Conservation (phyloP, 257 asterid species). For the Gynochthodes officinalis region DNA sequence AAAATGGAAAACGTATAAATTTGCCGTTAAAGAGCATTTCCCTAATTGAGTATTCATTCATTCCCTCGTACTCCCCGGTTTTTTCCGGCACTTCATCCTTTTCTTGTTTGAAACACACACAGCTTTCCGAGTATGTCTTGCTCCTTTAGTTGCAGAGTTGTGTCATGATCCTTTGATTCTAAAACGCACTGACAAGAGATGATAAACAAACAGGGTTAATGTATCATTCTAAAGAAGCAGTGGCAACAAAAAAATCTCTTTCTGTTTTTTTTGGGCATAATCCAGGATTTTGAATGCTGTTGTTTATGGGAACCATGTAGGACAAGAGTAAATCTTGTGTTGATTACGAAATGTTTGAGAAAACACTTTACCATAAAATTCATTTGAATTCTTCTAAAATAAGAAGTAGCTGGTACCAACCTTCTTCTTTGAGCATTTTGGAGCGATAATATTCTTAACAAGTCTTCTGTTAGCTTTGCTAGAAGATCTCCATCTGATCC, state of each 20-base stretch:
- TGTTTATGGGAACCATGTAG: not conserved
- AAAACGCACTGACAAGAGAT: not conserved
- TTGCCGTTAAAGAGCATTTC: too few relatives aligned
- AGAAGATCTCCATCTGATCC: constrained; percentile 14
- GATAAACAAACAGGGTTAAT: not conserved
- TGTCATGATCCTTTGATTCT: not conserved
- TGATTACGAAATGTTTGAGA: too few relatives aligned
- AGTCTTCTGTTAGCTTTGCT: constrained; percentile 5
- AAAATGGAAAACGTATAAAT: too few relatives aligned
- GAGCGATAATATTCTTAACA: not conserved
- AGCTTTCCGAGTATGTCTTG: not conserved
- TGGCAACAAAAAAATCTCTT: too few relatives aligned
- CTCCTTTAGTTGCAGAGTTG: not conserved
- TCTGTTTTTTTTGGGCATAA: too few relatives aligned
- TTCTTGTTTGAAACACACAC: not conserved
- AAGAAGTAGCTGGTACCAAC: not conserved
- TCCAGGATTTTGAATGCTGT: not conserved
- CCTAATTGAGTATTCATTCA: too few relatives aligned
- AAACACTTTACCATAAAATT: too few relatives aligned
- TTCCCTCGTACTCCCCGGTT: too few relatives aligned
- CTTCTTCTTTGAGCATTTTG: constrained; percentile 4
- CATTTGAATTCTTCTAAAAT: too few relatives aligned
- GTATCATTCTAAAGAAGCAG: not conserved
- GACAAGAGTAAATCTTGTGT: not conserved
- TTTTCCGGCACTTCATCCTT: not conserved